Conservation (phyloP, 2,329 filamentous ascomycete genomes). For the Calonectria ilicicola region DNA sequence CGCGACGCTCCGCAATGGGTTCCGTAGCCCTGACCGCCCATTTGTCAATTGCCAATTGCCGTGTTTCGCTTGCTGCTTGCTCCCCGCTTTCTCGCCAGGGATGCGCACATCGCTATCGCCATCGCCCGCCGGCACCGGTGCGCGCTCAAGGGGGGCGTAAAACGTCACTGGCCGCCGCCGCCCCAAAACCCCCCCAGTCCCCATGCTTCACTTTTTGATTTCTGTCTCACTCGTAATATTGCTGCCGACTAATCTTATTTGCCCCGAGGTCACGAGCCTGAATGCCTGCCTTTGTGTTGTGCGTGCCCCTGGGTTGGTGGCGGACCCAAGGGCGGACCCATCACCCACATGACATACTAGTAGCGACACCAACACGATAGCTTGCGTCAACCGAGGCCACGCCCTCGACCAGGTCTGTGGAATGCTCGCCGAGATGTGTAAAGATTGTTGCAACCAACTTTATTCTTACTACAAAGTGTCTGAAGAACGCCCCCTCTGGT, state of each 20-base stretch:
- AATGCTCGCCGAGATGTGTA: background rate
- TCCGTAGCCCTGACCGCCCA: constrained; percentile 18
- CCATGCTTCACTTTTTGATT: background rate
- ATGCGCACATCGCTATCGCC: constrained; percentile 1
- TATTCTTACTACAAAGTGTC: background rate
- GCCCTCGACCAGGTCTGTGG: background rate
- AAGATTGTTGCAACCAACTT: constrained; percentile 5
- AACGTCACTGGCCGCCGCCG: background rate
- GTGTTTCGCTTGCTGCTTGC: background rate
- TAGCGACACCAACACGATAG: constrained; percentile 2
- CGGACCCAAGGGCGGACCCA: background rate
- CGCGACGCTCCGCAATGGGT: background rate
- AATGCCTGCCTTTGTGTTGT: background rate
- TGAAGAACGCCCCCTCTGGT: background rate
- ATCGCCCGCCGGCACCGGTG: background rate
- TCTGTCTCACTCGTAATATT: background rate
- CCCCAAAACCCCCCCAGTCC: background rate
- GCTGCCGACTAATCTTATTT: background rate
- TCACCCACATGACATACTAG: constrained; percentile 15
- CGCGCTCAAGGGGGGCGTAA: background rate
- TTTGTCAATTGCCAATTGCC: constrained; percentile 10
- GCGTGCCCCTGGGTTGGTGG: background rate
- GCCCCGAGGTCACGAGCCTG: background rate
- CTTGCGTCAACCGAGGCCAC: background rate
- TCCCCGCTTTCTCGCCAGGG: constrained; percentile 1